Base-by-base conservation (phyloP, 768 basidiomycete species). In the Dentipellis sp. region DNA sequence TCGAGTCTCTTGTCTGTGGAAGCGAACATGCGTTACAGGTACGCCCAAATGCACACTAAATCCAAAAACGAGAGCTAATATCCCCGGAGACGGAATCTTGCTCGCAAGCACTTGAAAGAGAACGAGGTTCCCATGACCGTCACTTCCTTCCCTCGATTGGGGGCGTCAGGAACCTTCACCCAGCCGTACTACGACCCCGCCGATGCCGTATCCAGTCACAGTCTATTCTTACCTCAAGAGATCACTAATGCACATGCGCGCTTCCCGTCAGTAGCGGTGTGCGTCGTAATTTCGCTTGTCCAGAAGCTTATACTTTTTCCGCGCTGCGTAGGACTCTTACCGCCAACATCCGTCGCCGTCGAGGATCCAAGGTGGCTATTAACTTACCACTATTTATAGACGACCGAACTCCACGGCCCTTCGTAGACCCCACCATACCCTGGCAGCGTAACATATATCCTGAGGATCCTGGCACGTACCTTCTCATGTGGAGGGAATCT, bases 231-330 rank as follows among this genome's bases (percentile, higher is more conserved):
- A 16, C 92, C 94, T 1, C 87, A 98, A 65, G 86, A 97, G 71
- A 84, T 98, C 62, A 97, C 92, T 45, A 99, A 98, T 69, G 92
- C 94, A 38, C 97, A 98, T 72, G 91, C 87, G 49, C 89, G 97
- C 54, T 99, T 98, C 74, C 95, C 94, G 97, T 98, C 63, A 72
- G 93, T 83, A 29, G 29, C 54, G 52, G 50, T 46, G 42, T 56
- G 40, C 56, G 50, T 62, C n/a, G n/a, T 45, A 3, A 4, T 45
- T 9, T 17, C 16, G n/a, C n/a, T 10, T 17, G 19, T 50, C 23
- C 21, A 22, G 12, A 16, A 9, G 16, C 48, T 21, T 22, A 50
- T 50, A 42, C 40, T 14, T 42, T 42, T 42, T 42, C 14, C 3
- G 2, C 9, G 19, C 40, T 50, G 17, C 19, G 19, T 56, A 99